Percentiles rank a stretch among this genome's conserved stretches.
These are phyloP conservation scores for Aegilops longissima DNA, from an alignment of 176 grass and related monocot species.

Conservation along the genomic window DNA sequence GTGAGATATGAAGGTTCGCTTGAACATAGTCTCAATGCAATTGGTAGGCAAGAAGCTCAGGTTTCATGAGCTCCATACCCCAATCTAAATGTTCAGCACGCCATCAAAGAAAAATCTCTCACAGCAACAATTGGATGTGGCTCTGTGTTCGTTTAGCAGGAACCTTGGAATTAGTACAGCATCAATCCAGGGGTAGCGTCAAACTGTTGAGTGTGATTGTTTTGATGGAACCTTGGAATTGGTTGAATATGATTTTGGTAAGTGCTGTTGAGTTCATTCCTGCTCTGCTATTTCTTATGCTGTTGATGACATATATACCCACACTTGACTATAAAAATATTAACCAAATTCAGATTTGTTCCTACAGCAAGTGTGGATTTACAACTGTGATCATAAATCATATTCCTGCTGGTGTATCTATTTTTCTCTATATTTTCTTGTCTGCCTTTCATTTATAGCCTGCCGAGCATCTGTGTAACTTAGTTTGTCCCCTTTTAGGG, in stretches of 20 bases:
- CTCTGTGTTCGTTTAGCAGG: too few relatives aligned
- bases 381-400: background rate
- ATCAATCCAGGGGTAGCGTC: constrained; percentile 49
- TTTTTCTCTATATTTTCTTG: background rate
- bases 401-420: background rate
- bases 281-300: background rate
- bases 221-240: constrained; percentile 28
- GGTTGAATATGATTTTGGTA: constrained; percentile 23
- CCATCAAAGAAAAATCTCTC: too few relatives aligned
- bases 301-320: background rate
- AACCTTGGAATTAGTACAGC: background rate
- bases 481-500: background rate
- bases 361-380: background rate
- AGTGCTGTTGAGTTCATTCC: background rate
- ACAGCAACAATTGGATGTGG: too few relatives aligned
- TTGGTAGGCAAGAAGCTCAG: too few relatives aligned
- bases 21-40: too few relatives aligned
- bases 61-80: too few relatives aligned
- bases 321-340: background rate
- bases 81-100: too few relatives aligned
- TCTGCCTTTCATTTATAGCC: background rate
- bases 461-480: background rate
- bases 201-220: constrained; percentile 37
- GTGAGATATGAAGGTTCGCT: too few relatives aligned
- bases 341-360: constrained; percentile 1